These are phyloP conservation scores for Hanseniaspora valbyensis DNA, from an alignment of 805 yeast genomes.

Conservation along the genomic window DNA sequence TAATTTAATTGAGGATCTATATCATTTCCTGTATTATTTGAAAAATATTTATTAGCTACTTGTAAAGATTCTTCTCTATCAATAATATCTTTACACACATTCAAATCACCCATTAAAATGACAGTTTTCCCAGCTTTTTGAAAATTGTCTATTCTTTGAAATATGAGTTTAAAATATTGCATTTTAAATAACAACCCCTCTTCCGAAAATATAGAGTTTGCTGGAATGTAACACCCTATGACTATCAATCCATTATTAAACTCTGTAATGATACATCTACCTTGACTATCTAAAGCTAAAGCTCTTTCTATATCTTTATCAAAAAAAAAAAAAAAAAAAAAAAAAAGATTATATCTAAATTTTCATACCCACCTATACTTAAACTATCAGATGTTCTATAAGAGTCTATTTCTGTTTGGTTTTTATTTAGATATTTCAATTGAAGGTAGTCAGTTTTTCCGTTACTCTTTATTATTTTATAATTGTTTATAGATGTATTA, in stretches of 20 bases:
- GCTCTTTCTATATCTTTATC: constrained; percentile 32
- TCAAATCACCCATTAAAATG: constrained; percentile 79
- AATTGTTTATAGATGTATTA: neutral
- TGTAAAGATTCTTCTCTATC: constrained; percentile 66
- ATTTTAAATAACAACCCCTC: constrained; percentile 52
- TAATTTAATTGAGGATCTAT: constrained; percentile 31
- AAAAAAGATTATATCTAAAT: constrained; percentile 27
- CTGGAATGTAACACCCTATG: constrained; percentile 77
- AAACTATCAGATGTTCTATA: constrained; percentile 21
- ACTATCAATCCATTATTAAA: constrained; percentile 50
- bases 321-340: too few species aligned
- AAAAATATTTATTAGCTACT: constrained; percentile 1
- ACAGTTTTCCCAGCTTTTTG: constrained; percentile 52
- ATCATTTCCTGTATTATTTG: constrained; percentile 18
- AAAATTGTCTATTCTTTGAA: constrained; percentile 51
- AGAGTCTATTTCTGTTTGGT: constrained; percentile 11
- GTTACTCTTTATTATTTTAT: constrained; percentile 9
- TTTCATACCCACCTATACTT: constrained; percentile 66
- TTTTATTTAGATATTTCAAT: neutral
- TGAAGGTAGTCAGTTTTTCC: constrained; percentile 18
- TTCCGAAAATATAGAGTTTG: constrained; percentile 63
- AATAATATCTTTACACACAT: constrained; percentile 65
- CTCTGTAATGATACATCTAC: constrained; percentile 70
- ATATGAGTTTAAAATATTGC: constrained; percentile 46
- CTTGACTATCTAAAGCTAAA: constrained; percentile 61